Base-by-base conservation (phyloP, 2,329 filamentous ascomycete genomes). In the Fusarium sp. region DNA sequence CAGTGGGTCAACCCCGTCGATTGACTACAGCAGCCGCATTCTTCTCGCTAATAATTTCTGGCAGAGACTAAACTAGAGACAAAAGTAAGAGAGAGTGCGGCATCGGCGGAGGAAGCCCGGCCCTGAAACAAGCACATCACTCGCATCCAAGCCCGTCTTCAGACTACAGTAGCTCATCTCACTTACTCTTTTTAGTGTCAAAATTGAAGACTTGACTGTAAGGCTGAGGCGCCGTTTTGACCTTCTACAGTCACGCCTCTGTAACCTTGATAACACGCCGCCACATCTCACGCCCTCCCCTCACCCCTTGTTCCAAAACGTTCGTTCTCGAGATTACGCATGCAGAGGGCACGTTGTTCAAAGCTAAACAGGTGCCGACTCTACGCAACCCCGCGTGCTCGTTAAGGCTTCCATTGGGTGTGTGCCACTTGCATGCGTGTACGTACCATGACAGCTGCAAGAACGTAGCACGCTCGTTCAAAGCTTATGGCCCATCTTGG, bases 401-500 rank as follows among this genome's bases (percentile, higher is more conserved):
- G 26, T 11, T 1, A 31, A 42, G 6, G 36, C 15, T 31, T 11
- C 52, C 36, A 56, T 24, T 24, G 36, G 17, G 38, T 18, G 52
- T 28, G 22, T 42, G 36, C 36, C 22, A 24, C 52, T n/a, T 55
- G 52, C 26, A 15, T 36, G 5, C 31, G 14, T 42, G 9, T 42
- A 56, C 38, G 52, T 56, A 56, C 52, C 36, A 56, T 56, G 52
- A 56, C 52, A 56, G 52, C 52, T 56, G 52, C 52, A 55, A 41
- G 20, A 36, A 2, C 47, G 47, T 33, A 17, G 18, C 13, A 38
- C 45, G 13, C 45, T 48, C 9, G 20, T 48, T 4, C 24, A 54
- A 56, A 56, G 52, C 22, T 44, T 56, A 44, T 56, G 52, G 26
- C 20, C 15, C 26, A 24, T 56, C 24, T 35, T 36, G 48, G 33